phyloP scores from a whole-genome alignment of 2,329 filamentous ascomycete genomes.

The Orbilia quercus region DNA sequence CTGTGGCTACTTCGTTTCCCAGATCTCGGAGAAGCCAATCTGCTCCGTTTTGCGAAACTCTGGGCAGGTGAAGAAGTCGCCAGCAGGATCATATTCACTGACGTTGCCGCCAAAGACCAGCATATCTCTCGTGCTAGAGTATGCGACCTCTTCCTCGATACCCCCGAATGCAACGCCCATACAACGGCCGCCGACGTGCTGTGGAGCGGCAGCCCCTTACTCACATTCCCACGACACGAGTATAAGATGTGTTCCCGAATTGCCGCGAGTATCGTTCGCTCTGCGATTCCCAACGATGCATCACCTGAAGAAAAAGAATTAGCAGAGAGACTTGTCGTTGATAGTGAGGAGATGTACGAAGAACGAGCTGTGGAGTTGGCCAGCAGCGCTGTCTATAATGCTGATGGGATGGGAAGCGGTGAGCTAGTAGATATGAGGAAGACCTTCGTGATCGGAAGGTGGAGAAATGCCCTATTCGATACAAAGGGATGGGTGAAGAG shows the following conservation, averaged over 20 bases:
- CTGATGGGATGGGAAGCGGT: conserved; percentile 71
- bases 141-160: conserved; percentile 95
- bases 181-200: conserved; percentile 96
- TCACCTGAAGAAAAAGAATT: conserved; percentile 75
- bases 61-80: conserved; percentile 91
- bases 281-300: conserved; percentile 78
- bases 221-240: conserved; percentile 88
- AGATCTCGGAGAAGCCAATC: conserved; percentile 86
- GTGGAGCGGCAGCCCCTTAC: conserved; percentile 92
- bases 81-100: conserved; percentile 88
- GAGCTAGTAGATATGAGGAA: conserved; percentile 81
- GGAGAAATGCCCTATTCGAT: conserved; percentile 88
- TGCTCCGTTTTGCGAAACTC: conserved; percentile 79
- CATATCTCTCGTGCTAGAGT: conserved; percentile 93
- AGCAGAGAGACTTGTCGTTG: conserved; percentile 76
- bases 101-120: conserved; percentile 92
- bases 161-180: conserved; percentile 96
- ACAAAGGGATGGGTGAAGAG: conserved; percentile 91
- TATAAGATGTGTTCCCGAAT: conserved; percentile 99
- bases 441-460: conserved; percentile 83
- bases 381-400: conserved; percentile 71
- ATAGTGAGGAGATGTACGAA: conserved; percentile 81
- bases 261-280: conserved; percentile 92
- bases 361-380: conserved; percentile 77
- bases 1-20: conserved; percentile 98